Conservation (phyloP, 768 basidiomycete species). For the Auricularia heimuer region DNA sequence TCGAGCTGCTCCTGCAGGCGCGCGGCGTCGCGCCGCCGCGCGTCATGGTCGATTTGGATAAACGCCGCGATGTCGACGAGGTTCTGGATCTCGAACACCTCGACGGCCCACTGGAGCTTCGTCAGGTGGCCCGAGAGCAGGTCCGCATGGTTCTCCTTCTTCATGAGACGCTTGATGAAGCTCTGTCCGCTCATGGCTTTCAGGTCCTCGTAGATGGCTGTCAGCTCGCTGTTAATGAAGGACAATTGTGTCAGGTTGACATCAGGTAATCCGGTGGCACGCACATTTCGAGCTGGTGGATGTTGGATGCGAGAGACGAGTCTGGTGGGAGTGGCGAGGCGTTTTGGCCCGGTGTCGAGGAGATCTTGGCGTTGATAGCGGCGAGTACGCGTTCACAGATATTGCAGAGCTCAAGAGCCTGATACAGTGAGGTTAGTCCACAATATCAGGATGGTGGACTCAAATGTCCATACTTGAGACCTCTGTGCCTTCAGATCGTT, state of each 20-base stretch:
- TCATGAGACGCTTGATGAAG: not conserved
- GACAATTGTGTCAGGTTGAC: not conserved
- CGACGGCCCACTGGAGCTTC: not conserved
- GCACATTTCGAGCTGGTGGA: not conserved
- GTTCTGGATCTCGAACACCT: not conserved
- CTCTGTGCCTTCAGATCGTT: not conserved
- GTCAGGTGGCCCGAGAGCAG: not conserved
- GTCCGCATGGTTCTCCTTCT: not conserved
- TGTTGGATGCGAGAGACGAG: not conserved
- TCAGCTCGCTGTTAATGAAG: not conserved
- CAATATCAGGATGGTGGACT: not conserved
- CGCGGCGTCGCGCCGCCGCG: not conserved
- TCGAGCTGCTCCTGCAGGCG: not conserved
- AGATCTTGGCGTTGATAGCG: not conserved
- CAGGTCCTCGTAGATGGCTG: not conserved
- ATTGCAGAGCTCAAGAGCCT: not conserved
- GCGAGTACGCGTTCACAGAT: not conserved
- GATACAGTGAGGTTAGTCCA: not conserved
- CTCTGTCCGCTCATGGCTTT: not conserved
- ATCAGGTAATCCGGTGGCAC: not conserved
- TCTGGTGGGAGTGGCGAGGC: not conserved
- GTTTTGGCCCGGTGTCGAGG: not conserved
- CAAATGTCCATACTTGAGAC: not conserved
- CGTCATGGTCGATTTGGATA: not conserved
- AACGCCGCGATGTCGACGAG: not conserved